These are phyloP conservation scores for Cryptosporidium baileyi DNA, from an alignment of 169 alveolate species.

Conservation along the genomic window DNA sequence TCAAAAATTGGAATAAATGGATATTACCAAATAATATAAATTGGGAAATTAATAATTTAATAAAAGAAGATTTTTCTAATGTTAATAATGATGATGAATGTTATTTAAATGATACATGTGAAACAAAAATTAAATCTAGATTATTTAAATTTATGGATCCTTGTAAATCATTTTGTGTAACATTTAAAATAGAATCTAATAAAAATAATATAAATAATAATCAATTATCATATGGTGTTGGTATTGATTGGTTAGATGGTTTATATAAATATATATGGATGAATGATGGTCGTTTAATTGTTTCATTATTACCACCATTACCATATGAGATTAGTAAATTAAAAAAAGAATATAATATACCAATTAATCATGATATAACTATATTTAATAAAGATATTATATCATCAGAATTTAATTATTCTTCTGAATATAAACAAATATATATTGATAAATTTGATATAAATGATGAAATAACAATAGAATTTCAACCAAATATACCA, in stretches of 20 bases:
- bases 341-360: conserved; percentile 34
- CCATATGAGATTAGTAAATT: conserved; percentile 56
- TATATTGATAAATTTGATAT: conserved; percentile 66
- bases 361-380: conserved; percentile 21
- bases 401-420: not conserved
- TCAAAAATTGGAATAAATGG: conserved; percentile 36
- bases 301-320: conserved; percentile 39
- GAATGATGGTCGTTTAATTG: conserved; percentile 48
- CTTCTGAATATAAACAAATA: not conserved
- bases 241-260: conserved; percentile 66
- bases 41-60: not conserved
- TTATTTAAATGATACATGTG: conserved; percentile 21
- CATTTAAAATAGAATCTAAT: not conserved
- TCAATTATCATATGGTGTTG: conserved; percentile 7
- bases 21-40: conserved; percentile 2
- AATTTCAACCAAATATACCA: conserved; percentile 82
- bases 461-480: conserved; percentile 77
- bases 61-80: not conserved
- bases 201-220: not conserved
- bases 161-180: conserved; percentile 23
- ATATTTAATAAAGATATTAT: not conserved
- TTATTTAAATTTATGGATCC: conserved; percentile 36
- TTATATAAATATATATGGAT: conserved; percentile 44
- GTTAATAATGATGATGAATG: conserved; percentile 62
- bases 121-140: conserved; percentile 1